A percentile compares a stretch with the other conserved stretches of the same genome.
phyloP scores from a whole-genome alignment of 345 rosid genomes.

The Viola odorata region DNA sequence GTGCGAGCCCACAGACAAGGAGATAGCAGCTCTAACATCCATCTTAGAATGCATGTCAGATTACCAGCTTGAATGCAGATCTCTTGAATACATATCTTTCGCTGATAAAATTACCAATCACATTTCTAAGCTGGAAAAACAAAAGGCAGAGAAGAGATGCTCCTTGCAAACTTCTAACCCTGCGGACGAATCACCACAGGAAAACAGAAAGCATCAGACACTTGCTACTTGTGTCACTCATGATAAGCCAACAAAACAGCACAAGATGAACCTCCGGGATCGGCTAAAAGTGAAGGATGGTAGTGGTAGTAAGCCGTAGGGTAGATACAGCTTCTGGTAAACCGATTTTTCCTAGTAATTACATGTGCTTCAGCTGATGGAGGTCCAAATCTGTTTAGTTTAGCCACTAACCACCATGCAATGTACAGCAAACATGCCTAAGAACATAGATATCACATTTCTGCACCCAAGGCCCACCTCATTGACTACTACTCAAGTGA shows the following conservation, averaged over 20 bases:
- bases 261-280: background rate
- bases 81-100: too few species aligned
- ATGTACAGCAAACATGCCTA: background rate
- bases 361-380: too few species aligned
- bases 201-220: background rate
- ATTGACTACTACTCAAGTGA: background rate
- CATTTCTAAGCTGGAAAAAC: slow-evolving; percentile 19
- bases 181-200: background rate
- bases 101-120: background rate
- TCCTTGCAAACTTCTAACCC: background rate
- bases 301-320: slow-evolving; percentile 22
- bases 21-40: slow-evolving; percentile 14
- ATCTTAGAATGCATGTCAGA: slow-evolving; percentile 19
- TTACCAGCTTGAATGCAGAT: slow-evolving; percentile 21
- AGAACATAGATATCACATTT: background rate
- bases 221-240: background rate
- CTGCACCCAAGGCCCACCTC: background rate
- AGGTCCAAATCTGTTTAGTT: too few species aligned
- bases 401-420: too few species aligned
- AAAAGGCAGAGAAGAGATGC: slow-evolving; percentile 4
- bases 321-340: too few species aligned
- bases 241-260: background rate
- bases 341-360: too few species aligned
- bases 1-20: slow-evolving; percentile 13
- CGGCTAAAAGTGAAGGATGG: background rate